These are phyloP conservation scores for Powellomyces hirtus DNA, from an alignment of 192 early-diverging fungal genomes.

Conservation along the genomic window DNA sequence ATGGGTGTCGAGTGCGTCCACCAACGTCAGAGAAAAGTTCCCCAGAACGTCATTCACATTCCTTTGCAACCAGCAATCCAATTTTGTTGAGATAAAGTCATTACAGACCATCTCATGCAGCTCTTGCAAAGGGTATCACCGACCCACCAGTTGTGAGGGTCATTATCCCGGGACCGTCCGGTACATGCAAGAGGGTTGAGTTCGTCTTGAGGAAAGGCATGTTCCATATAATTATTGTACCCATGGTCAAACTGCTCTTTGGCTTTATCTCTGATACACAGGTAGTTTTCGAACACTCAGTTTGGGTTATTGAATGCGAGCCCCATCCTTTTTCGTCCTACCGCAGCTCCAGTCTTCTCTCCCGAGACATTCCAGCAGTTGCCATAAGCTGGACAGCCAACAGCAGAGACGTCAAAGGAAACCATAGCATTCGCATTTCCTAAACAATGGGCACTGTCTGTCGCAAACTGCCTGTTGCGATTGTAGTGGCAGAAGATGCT, in stretches of 20 bases:
- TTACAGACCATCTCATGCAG: no score
- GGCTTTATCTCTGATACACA: slow-evolving; percentile 28
- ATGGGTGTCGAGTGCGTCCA: slow-evolving; percentile 88
- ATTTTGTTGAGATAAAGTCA: not conserved
- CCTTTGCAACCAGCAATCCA: slow-evolving; percentile 20
- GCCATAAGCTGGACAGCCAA: no score
- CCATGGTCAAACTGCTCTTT: slow-evolving; percentile 50
- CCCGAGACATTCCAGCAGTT: not conserved
- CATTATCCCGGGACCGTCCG: slow-evolving; percentile 70
- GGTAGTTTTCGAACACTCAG: no score
- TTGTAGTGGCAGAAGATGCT: no score
- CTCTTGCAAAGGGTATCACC: no score
- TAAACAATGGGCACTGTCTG: no score
- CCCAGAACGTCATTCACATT: slow-evolving; percentile 93
- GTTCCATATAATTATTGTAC: slow-evolving; percentile 19
- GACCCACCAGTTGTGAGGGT: slow-evolving; percentile 56
- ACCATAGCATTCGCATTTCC: no score
- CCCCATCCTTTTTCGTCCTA: no score
- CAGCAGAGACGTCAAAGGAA: not conserved
- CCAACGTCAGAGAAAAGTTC: slow-evolving; percentile 87
- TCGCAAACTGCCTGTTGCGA: no score
- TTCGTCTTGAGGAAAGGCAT: slow-evolving; percentile 91
- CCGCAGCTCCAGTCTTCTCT: not conserved
- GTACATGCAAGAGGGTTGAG: slow-evolving; percentile 81
- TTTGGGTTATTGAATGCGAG: no score